Percentiles rank a stretch among this genome's conserved stretches.
These are phyloP conservation scores for Crithidia bombi DNA, from an alignment of 208 protist genomes.

Conservation along the genomic window DNA sequence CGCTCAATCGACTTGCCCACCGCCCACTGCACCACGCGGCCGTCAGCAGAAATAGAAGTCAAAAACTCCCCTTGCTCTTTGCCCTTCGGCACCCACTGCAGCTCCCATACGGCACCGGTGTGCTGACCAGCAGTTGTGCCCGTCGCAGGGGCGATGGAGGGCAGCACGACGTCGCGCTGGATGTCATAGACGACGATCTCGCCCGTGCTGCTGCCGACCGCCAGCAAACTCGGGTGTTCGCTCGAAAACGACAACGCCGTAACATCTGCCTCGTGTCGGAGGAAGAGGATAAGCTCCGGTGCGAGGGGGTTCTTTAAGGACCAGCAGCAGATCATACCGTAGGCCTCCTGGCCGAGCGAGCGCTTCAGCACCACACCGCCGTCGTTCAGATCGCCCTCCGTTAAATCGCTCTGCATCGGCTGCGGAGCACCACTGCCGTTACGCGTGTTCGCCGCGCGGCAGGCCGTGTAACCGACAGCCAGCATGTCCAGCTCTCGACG, in stretches of 20 bases:
- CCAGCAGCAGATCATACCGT: conserved; percentile 95
- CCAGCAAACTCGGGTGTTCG: conserved; percentile 91
- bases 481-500: conserved; percentile 85
- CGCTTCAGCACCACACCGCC: conserved; percentile 11
- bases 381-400: background rate
- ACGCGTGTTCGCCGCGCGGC: background rate
- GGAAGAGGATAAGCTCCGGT: conserved; percentile 89
- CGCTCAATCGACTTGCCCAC: conserved; percentile 94
- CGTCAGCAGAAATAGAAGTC: conserved; percentile 96
- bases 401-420: conserved; percentile 1
- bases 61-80: conserved; percentile 93
- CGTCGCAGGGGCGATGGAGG: conserved; percentile 69
- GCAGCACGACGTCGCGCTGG: conserved; percentile 69
- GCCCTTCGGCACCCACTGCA: conserved; percentile 91
- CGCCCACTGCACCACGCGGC: conserved; percentile 95
- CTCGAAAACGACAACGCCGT: conserved; percentile 93
- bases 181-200: conserved; percentile 95
- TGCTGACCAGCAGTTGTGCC: conserved; percentile 80
- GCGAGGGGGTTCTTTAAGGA: conserved; percentile 96
- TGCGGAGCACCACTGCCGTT: background rate
- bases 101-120: conserved; percentile 95
- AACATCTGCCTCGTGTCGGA: conserved; percentile 82
- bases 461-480: conserved; percentile 53
- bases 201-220: conserved; percentile 93
- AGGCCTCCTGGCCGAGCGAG: conserved; percentile 23